A percentile compares a stretch with the other conserved stretches of the same genome.
These are phyloP conservation scores for Pseudotsuga menziesii DNA, from an alignment of 75 land plant genomes.

Conservation along the genomic window DNA sequence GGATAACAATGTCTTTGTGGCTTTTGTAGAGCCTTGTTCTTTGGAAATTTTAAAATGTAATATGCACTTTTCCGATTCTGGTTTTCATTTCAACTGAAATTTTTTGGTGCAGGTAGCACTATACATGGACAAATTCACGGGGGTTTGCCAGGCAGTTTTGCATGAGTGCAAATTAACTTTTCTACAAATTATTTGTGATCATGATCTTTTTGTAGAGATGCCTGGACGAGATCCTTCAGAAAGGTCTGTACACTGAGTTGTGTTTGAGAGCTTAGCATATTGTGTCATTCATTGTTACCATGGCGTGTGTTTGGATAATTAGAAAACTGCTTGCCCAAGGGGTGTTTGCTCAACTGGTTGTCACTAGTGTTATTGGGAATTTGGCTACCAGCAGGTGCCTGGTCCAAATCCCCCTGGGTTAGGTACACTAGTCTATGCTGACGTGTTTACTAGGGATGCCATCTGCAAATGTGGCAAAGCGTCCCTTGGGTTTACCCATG, in stretches of 20 bases:
- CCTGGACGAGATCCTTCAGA: slow-evolving; percentile 99
- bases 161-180: slow-evolving; percentile 99
- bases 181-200: slow-evolving; percentile 93
- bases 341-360: no score
- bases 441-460: no score
- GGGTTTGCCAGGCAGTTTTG: slow-evolving; percentile 80
- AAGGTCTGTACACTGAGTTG: slow-evolving; percentile 47
- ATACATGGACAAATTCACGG: slow-evolving; percentile 95
- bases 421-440: no score
- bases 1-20: background rate
- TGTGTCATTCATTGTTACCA: background rate
- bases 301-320: background rate
- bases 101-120: slow-evolving; percentile 72
- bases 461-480: no score
- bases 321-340: background rate
- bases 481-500: no score
- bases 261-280: background rate
- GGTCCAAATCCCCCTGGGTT: no score
- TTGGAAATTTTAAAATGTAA: background rate
- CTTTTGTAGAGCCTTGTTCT: background rate
- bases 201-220: slow-evolving; percentile 99
- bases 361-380: no score
- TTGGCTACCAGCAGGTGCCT: no score
- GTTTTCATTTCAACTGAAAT: background rate
- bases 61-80: background rate